Evolutionary conservation across 2,329 filamentous ascomycete species (phyloP).

Genomic region (Beauveria medogensis): DNA sequence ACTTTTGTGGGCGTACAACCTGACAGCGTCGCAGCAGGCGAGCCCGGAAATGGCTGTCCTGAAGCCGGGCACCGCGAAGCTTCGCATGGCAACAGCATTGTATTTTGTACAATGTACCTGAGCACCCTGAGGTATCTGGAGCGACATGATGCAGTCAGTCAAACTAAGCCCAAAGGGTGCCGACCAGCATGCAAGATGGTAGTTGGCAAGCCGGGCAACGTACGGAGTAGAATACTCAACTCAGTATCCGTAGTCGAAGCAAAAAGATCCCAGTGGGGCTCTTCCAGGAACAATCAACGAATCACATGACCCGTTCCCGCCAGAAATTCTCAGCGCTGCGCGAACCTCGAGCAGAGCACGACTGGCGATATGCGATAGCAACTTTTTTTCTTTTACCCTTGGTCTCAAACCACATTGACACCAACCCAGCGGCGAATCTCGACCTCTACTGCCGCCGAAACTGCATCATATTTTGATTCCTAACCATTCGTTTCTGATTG

Average conservation of each 20-base stretch:
- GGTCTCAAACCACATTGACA: background rate
- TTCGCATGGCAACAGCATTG: background rate
- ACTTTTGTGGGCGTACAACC: constrained; percentile 2
- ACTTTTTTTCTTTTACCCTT: constrained; percentile 1
- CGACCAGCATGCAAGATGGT: too few species aligned
- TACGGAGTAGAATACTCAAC: background rate
- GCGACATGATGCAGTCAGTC: background rate
- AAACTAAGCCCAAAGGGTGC: background rate
- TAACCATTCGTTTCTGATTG: background rate
- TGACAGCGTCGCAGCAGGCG: background rate
- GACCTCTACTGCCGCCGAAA: background rate
- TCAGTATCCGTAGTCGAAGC: background rate
- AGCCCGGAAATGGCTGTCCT: background rate
- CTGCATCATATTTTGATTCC: background rate
- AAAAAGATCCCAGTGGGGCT: background rate
- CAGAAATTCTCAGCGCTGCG: constrained; percentile 9
- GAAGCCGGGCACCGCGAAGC: background rate
- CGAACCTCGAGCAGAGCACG: background rate
- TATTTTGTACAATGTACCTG: background rate
- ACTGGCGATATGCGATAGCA: constrained; percentile 5
- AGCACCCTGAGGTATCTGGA: background rate
- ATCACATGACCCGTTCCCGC: constrained; percentile 8
- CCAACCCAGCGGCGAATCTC: background rate
- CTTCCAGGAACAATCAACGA: background rate
- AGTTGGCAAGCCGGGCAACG: too few species aligned